Base-by-base conservation (phyloP, 495 filamentous ascomycete genomes). In the Tuber borchii region DNA sequence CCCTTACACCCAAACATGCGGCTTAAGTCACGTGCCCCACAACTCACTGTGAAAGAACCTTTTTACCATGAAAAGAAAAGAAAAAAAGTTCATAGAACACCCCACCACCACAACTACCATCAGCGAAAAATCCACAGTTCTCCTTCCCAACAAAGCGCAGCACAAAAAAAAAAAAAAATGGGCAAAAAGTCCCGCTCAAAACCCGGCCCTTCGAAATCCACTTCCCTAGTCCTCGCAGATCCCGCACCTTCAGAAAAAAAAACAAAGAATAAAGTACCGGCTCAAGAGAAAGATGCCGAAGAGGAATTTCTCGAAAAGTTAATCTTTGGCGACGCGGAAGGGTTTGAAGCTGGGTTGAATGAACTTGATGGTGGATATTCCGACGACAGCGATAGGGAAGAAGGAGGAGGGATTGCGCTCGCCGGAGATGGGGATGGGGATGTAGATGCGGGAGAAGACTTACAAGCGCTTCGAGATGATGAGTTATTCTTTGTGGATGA, bases 231-330 rank as follows among this genome's bases (percentile, higher is more conserved):
- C 56, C 56, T 65, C 26, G 26, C 56, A 16, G 56, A 65, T 0
- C 56, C 56, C 14, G 14, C 56, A 5, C 56, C 26, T 8, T 34
- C 56, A 4, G 12, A 65, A 65, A 31, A 12, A 34, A 31, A 14
- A 34, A 31, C 56, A 31, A 34, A 16, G 2, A 65, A 65, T 14
- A 0, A 16, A 31, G 56, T 8, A 17, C 26, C 56, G 12, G 12
- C 31, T 31, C 51, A 17, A 19, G 56, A 65, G 26, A 95, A 93
- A 83, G 93, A 96, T 79, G 90, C 87, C 72, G 89, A 90, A 45
- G 95, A 98, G 82, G 88, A 89, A 80, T 93, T 93, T 83, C 88
- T 98, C 22, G 94, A 97, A 85, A 87, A 88, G 76, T 86, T 97
- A 75, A 91, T 98, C 2, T 92, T 98, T 71, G 95, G 95, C 43